Evolutionary conservation across 2,329 filamentous ascomycete species (phyloP).

Genomic region (Ceratocystiopsis sp.): DNA sequence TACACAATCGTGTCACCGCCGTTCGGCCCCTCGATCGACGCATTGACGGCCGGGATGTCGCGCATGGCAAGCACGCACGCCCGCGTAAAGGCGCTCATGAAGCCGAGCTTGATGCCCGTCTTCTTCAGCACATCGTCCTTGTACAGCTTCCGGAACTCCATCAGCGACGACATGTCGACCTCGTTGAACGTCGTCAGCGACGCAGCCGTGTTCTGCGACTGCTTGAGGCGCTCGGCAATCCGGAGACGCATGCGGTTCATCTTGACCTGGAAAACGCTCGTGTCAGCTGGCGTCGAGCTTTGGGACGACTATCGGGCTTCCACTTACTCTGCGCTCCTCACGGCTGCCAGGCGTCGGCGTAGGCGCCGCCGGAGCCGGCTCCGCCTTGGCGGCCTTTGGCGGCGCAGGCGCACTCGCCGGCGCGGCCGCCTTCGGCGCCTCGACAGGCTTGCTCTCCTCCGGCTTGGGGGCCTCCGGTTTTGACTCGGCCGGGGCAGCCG

Average conservation of each 20-base stretch:
- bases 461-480: constrained; percentile 20
- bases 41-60: constrained; percentile 87
- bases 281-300: not conserved
- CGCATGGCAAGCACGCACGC: constrained; percentile 85
- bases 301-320: not conserved
- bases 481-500: constrained; percentile 1
- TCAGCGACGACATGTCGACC: constrained; percentile 94
- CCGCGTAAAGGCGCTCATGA: constrained; percentile 95
- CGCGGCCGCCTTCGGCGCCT: constrained; percentile 13
- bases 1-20: constrained; percentile 97
- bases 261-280: constrained; percentile 54
- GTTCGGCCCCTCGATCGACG: constrained; percentile 88
- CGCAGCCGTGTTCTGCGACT: constrained; percentile 95
- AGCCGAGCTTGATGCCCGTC: constrained; percentile 94
- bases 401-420: constrained; percentile 11
- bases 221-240: constrained; percentile 94
- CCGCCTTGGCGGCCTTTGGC: constrained; percentile 12
- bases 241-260: constrained; percentile 99
- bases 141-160: constrained; percentile 94
- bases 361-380: constrained; percentile 22
- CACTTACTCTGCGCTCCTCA: constrained; percentile 70
- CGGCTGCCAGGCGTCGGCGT: constrained; percentile 46
- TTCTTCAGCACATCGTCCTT: constrained; percentile 95
- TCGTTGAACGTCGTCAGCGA: constrained; percentile 98
- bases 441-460: constrained; percentile 19